phyloP scores from a whole-genome alignment of 371 early-diverging fungal species.

The Mortierella sp. region DNA sequence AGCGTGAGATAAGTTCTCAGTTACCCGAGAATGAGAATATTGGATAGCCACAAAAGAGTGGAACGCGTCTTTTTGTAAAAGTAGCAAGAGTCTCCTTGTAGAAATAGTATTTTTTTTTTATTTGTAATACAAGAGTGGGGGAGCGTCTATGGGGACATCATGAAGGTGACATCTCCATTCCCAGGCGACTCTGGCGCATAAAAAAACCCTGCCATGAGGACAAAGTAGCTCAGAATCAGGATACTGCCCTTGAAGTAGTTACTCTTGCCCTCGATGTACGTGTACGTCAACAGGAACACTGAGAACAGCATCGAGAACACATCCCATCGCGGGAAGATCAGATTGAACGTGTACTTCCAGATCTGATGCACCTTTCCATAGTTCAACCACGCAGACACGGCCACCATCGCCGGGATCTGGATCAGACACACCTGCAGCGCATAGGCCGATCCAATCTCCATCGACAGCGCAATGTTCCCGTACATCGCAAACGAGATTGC shows the following conservation, averaged over 20 bases:
- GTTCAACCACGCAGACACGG: constrained; percentile 82
- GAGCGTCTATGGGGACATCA: constrained; percentile 3
- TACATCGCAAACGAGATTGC: constrained; percentile 95
- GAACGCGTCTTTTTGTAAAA: not conserved
- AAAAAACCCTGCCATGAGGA: constrained; percentile 84
- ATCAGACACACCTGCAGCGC: constrained; percentile 95
- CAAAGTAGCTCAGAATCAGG: constrained; percentile 84
- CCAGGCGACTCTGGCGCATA: constrained; percentile 71
- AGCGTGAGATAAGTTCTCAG: too few relatives aligned
- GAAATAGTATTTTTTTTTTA: not conserved
- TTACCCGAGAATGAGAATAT: too few relatives aligned
- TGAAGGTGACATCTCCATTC: constrained; percentile 47
- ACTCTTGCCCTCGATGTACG: constrained; percentile 93
- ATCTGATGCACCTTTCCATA: constrained; percentile 57
- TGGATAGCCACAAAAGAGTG: too few relatives aligned
- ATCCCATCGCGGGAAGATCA: constrained; percentile 96
- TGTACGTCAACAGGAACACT: constrained; percentile 88
- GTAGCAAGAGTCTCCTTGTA: not conserved
- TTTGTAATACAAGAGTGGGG: too few relatives aligned
- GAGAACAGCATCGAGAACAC: constrained; percentile 88
- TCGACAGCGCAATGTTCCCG: constrained; percentile 93
- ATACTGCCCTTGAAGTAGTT: constrained; percentile 98
- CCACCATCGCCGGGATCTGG: constrained; percentile 94
- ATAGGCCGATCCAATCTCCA: constrained; percentile 98
- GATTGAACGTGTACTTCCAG: constrained; percentile 67